These are phyloP conservation scores for Tulasnella sp. DNA, from an alignment of 768 basidiomycete genomes.

Conservation along the genomic window DNA sequence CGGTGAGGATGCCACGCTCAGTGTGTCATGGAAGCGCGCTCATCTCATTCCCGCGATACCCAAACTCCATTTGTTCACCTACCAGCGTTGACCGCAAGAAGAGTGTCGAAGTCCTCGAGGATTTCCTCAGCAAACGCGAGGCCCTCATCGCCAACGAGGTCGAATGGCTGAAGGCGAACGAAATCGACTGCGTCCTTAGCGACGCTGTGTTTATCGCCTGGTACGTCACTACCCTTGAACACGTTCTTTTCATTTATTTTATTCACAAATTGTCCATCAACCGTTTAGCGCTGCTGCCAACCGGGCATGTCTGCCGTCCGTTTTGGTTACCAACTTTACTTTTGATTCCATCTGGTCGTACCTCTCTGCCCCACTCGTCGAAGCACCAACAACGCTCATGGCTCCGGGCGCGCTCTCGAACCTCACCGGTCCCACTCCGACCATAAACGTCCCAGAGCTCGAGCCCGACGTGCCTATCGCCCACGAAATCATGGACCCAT, in stretches of 20 bases:
- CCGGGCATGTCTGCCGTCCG: constrained; percentile 48
- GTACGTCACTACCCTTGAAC: too few species aligned
- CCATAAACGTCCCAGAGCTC: constrained; percentile 21
- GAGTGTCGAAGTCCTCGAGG: constrained; percentile 49
- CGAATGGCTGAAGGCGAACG: constrained; percentile 41
- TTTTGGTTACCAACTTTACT: constrained; percentile 70
- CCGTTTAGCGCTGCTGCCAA: constrained; percentile 42
- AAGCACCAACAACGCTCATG: constrained; percentile 21
- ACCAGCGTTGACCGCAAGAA: constrained; percentile 50
- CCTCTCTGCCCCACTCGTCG: constrained; percentile 46
- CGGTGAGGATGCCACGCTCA: constrained; percentile 22
- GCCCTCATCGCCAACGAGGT: constrained; percentile 41
- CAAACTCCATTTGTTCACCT: neutral
- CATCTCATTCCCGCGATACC: neutral
- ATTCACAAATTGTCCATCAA: neutral
- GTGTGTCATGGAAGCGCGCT: too few species aligned
- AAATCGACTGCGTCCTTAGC: constrained; percentile 51
- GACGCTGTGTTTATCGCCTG: constrained; percentile 71
- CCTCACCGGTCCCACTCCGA: neutral
- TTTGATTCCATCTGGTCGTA: constrained; percentile 77
- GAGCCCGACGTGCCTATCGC: constrained; percentile 46
- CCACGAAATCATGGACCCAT: constrained; percentile 36
- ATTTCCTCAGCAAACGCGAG: constrained; percentile 47
- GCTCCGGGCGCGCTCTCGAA: neutral
- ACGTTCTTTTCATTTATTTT: neutral